Evolutionary conservation across 176 grass and related monocot species (phyloP).

Genomic region (Aegilops umbellulata): DNA sequence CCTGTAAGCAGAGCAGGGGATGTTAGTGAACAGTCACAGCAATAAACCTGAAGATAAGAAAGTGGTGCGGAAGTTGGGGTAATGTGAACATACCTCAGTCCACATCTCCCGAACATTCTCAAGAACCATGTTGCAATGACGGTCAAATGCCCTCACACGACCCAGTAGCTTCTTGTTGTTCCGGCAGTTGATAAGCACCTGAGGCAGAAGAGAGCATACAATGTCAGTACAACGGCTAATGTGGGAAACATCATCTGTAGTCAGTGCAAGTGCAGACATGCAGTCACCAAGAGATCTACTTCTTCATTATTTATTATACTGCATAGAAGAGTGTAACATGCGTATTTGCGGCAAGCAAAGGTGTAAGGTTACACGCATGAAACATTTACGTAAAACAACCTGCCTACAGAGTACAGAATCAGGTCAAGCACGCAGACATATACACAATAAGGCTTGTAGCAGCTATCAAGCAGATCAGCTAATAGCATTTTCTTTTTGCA

Average conservation of each 20-base stretch:
- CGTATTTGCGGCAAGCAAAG: neutral
- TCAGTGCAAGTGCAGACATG: neutral
- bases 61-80: neutral
- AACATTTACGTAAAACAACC: neutral
- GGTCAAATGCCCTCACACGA: constrained; percentile 90
- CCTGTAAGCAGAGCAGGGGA: constrained; percentile 19
- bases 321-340: neutral
- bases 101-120: constrained; percentile 98
- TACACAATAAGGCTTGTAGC: neutral
- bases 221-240: neutral
- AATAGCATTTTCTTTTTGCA: neutral
- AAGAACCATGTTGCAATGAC: constrained; percentile 97
- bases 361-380: neutral
- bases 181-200: constrained; percentile 96
- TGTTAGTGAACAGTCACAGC: neutral
- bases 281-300: neutral
- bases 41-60: neutral
- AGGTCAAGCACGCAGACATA: neutral
- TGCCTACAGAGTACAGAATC: neutral
- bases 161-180: constrained; percentile 98
- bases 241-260: neutral
- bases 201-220: neutral
- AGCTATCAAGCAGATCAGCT: neutral
- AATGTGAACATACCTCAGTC: constrained; percentile 62
- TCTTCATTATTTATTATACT: neutral